phyloP scores from a whole-genome alignment of 495 filamentous ascomycete species.

The Xylaria palmicola region DNA sequence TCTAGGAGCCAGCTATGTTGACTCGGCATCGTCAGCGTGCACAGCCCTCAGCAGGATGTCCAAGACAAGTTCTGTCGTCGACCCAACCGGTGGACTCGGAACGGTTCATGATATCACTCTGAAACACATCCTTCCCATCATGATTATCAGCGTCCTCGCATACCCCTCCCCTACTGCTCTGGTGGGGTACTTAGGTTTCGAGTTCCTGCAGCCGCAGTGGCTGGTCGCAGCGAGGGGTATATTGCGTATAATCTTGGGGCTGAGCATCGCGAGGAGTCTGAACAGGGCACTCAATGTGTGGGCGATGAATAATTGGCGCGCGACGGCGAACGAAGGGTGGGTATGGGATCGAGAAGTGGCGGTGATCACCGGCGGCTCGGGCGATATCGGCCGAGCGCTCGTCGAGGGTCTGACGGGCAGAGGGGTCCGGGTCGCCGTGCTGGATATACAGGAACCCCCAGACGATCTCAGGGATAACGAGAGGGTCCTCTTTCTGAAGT shows the following conservation, averaged over 20 bases:
- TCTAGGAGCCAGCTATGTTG: too few relatives aligned
- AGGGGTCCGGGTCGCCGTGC: slow-evolving; percentile 51
- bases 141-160: neutral
- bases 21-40: too few relatives aligned
- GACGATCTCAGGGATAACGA: slow-evolving; percentile 2
- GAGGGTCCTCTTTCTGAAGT: slow-evolving; percentile 39
- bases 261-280: slow-evolving; percentile 37
- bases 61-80: neutral
- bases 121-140: neutral
- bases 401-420: slow-evolving; percentile 42
- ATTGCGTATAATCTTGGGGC: slow-evolving; percentile 24
- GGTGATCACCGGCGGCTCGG: slow-evolving; percentile 56
- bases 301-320: slow-evolving; percentile 50
- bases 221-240: neutral
- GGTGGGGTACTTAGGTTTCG: neutral
- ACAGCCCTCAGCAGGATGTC: neutral
- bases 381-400: slow-evolving; percentile 55
- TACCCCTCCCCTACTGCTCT: neutral
- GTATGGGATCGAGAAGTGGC: slow-evolving; percentile 46
- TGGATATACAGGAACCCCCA: slow-evolving; percentile 38
- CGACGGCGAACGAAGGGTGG: slow-evolving; percentile 35
- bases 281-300: slow-evolving; percentile 45
- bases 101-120: neutral
- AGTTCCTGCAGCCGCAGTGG: neutral
- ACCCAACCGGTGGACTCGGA: neutral